Percentiles rank a stretch among this genome's conserved stretches.
These are phyloP conservation scores for Viola odorata DNA, from an alignment of 345 rosid species.

Conservation along the genomic window DNA sequence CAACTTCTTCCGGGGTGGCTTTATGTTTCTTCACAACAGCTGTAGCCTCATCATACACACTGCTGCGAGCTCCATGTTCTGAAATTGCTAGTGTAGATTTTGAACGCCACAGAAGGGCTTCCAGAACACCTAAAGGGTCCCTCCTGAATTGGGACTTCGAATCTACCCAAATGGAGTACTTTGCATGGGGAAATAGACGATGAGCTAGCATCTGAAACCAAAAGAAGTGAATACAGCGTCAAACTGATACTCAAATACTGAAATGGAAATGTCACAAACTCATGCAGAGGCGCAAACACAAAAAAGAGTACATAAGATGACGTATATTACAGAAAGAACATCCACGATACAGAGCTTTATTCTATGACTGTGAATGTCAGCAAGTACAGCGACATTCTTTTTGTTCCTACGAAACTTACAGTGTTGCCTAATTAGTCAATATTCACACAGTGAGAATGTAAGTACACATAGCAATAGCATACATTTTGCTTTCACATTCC, in stretches of 20 bases:
- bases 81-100: conserved; percentile 85
- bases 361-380: no score
- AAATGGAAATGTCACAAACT: neutral
- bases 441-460: no score
- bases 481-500: no score
- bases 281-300: neutral
- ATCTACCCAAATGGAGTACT: conserved; percentile 93
- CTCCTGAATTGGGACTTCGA: conserved; percentile 96
- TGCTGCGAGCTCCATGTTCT: conserved; percentile 95
- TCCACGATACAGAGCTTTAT: no score
- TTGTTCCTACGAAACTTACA: no score
- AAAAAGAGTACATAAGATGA: neutral
- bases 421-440: no score
- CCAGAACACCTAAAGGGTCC: conserved; percentile 85
- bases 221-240: conserved; percentile 3
- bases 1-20: conserved; percentile 90
- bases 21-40: conserved; percentile 86
- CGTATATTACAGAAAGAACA: no score
- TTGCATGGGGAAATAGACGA: conserved; percentile 75
- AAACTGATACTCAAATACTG: neutral
- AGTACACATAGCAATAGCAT: no score
- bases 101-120: conserved; percentile 88
- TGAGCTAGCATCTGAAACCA: conserved; percentile 78
- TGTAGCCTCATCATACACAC: conserved; percentile 85
- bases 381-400: no score